Base-by-base conservation (phyloP, 1,139 yeast species). In the Candida sp. region DNA sequence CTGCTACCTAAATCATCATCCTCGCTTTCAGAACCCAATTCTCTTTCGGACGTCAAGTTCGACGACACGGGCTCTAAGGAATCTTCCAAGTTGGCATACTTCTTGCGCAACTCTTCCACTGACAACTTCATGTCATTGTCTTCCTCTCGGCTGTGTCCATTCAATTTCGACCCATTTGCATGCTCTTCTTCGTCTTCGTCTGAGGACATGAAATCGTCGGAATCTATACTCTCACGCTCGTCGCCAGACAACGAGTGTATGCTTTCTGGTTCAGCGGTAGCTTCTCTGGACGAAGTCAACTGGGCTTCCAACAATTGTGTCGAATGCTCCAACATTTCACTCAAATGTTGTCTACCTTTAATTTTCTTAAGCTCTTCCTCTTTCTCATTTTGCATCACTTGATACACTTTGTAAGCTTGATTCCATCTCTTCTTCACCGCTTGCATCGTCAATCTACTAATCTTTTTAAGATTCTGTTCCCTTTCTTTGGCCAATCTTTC, bases 351-450 rank as follows among this genome's bases (percentile, higher is more conserved):
- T 65, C 94, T 89, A 35, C 98, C 98, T 64, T 87, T 86, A 8
- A 81, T 78, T 65, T 84, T 75, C 75, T 90, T 83, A 68, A 90
- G 73, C 68, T 84, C 88, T 56, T 88, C 94, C 53, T 79, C 85
- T 57, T 86, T 88, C 55, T 77, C 77, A 37, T 68, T 70, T 53
- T 77, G 81, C 47, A 80, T 74, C 42, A 72, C 78, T 47, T 77
- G 77, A 62, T 83, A 86, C 0, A 96, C 98, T 63, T 90, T 92
- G 56, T 87, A 90, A 2, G 98, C 99, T 50, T 93, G 80, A 28
- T 78, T 74, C 99, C 99, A 96, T 64, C 96, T 86, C 65, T 87
- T 91, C 70, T 88, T 87, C 7, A 94, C 97, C 35, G 94, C 93
- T 58, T 85, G 87, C 1, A 90, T 86, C 0, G 96, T 90, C 50